These are phyloP conservation scores for Ophiobolus disseminans DNA, from an alignment of 2,329 filamentous ascomycete genomes.

Conservation along the genomic window DNA sequence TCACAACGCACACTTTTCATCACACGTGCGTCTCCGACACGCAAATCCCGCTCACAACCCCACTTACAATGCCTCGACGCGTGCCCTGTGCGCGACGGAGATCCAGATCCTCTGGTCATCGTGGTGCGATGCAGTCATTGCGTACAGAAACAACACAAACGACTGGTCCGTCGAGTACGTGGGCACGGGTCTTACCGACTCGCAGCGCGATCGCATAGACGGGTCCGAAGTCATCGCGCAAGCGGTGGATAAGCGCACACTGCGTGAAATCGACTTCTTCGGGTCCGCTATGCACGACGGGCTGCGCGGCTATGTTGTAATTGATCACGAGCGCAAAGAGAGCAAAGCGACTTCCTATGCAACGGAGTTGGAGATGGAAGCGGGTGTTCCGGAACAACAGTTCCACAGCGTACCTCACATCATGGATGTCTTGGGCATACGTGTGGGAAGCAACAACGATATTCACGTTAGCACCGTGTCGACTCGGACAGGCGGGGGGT, in stretches of 20 bases:
- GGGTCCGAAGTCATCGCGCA: background rate
- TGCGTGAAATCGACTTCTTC: slow-evolving; percentile 22
- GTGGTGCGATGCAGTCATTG: slow-evolving; percentile 40
- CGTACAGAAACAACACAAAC: background rate
- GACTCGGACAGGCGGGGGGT: background rate
- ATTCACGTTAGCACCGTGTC: slow-evolving; percentile 2
- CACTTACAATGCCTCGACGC: too few relatives aligned
- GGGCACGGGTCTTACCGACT: slow-evolving; percentile 23
- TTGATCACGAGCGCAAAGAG: background rate
- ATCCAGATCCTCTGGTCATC: slow-evolving; percentile 38
- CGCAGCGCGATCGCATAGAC: slow-evolving; percentile 14
- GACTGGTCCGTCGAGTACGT: slow-evolving; percentile 20
- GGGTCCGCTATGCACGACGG: slow-evolving; percentile 30
- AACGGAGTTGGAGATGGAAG: slow-evolving; percentile 12
- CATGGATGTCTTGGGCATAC: slow-evolving; percentile 11
- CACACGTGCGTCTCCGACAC: too few relatives aligned
- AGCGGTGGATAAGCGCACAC: background rate
- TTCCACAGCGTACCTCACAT: background rate
- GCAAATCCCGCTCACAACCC: too few relatives aligned
- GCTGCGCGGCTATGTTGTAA: slow-evolving; percentile 22
- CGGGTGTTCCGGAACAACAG: slow-evolving; percentile 6
- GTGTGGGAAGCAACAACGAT: slow-evolving; percentile 11
- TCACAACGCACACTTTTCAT: too few relatives aligned
- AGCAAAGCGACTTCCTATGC: slow-evolving; percentile 17
- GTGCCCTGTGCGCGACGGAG: too few relatives aligned